Evolutionary conservation across 164 flowering plant species (phyloP), one percentile per base, ranked within the genome.

Genomic region (Taxillus chinensis): DNA sequence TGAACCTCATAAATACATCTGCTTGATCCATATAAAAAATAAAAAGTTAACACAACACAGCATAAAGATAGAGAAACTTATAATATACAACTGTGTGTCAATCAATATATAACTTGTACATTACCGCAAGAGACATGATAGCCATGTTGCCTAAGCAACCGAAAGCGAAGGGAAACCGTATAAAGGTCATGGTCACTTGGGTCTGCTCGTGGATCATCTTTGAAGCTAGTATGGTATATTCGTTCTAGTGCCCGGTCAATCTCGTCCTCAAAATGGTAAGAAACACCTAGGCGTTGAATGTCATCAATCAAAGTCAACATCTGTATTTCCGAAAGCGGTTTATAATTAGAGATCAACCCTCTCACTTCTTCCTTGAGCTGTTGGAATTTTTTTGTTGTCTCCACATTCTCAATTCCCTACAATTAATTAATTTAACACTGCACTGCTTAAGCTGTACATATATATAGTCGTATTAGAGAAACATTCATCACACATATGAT

Each of bases 1-100:
- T 78, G 75, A 76, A 82, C 62, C 70, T 78, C 14, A 60, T 65
- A 42, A 82, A 82, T 3, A 70, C 65, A 55, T 75, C 86, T 82
- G 61, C 37, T 27, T 27, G 1, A 27, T 27, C 27, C 27, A 27
- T 27, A 27, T 0, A 27, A 2, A 27, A 27, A 27, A 27, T 27
- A 27, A 27, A 27, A 27, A 27, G 12, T 51, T n/a, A 59, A 38
- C 7, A 16, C 41, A 5, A 7, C 1, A 15, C 8, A 13, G 2
- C 5, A n/a, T 17, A 6, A 55, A 16, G 2, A 0, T 5, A 55
- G 0, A 13, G 27, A 27, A 27, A 27, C 27, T 27, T 27, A 16
- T 5, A 4, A 13, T n/a, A 6, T 55, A n/a, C 8, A n/a, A n/a
- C 1, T 5, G 39, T 5, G 17, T 5, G 14, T 5, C 4, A 55